Conservation (phyloP, 2,329 filamentous ascomycete genomes). For the Blastomyces percursus region DNA sequence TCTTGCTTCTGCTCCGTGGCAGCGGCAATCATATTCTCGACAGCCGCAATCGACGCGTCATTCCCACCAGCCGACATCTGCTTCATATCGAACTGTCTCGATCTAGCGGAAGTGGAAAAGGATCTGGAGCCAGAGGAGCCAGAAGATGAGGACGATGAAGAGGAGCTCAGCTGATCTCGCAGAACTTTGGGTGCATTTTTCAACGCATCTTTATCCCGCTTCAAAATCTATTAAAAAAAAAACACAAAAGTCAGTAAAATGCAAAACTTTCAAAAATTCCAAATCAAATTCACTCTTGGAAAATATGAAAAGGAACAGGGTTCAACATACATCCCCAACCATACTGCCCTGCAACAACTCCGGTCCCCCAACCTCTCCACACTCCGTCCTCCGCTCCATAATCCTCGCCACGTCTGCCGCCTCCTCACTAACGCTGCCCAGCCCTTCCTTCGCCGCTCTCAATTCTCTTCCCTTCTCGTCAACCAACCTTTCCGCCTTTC, state of each 20-base stretch:
- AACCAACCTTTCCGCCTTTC: conserved; percentile 1
- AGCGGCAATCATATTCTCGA: conserved; percentile 29
- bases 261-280: neutral
- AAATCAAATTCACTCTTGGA: neutral
- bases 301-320: conserved; percentile 6
- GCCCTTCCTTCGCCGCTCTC: conserved; percentile 42
- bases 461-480: conserved; percentile 22
- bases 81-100: conserved; percentile 20
- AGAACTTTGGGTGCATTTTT: conserved; percentile 57
- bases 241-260: neutral
- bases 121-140: conserved; percentile 32
- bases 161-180: conserved; percentile 37
- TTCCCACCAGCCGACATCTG: conserved; percentile 11
- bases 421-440: conserved; percentile 55
- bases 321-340: conserved; percentile 48
- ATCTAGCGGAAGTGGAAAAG: conserved; percentile 47
- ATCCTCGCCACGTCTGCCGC: conserved; percentile 50
- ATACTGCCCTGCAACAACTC: conserved; percentile 56
- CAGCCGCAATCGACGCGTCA: conserved; percentile 25
- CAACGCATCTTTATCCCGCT: conserved; percentile 49
- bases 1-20: conserved; percentile 22
- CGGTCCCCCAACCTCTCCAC: conserved; percentile 39
- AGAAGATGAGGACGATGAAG: neutral
- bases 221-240: conserved; percentile 47
- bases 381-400: conserved; percentile 36